phyloP scores from a whole-genome alignment of 768 basidiomycete species.

The Tricholoma matsutake region DNA sequence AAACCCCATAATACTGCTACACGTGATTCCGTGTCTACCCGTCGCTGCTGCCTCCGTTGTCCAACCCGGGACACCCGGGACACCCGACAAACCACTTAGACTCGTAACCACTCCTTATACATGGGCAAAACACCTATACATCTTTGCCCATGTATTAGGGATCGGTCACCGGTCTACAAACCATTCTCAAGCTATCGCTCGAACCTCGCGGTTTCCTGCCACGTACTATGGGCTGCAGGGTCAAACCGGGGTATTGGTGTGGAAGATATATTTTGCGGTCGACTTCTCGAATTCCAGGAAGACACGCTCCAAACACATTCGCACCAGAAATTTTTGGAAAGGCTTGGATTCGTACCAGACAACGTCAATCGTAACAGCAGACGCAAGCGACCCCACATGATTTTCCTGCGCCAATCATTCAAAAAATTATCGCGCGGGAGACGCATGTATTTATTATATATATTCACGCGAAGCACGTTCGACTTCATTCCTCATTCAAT shows the following conservation, averaged over 20 bases:
- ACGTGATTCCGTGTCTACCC: slow-evolving; percentile 18
- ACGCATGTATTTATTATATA: no score
- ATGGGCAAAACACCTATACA: no score
- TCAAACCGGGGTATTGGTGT: neutral
- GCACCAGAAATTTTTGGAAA: neutral
- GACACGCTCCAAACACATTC: neutral
- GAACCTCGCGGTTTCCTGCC: neutral
- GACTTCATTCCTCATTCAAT: no score
- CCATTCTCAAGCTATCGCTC: neutral
- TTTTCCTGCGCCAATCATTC: neutral
- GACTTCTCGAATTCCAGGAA: neutral
- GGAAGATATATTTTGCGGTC: neutral
- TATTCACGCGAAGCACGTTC: no score
- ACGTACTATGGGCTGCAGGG: neutral
- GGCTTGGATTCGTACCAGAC: neutral
- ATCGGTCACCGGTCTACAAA: no score
- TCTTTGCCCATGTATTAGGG: no score
- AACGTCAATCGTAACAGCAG: neutral
- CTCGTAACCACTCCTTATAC: no score
- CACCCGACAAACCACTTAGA: no score
- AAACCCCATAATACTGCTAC: neutral
- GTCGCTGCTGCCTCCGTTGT: neutral
- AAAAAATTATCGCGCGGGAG: no score
- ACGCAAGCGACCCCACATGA: neutral
- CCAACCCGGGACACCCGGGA: no score